Conservation (phyloP, 2,329 filamentous ascomycete species). For the Colletotrichum sp. region DNA sequence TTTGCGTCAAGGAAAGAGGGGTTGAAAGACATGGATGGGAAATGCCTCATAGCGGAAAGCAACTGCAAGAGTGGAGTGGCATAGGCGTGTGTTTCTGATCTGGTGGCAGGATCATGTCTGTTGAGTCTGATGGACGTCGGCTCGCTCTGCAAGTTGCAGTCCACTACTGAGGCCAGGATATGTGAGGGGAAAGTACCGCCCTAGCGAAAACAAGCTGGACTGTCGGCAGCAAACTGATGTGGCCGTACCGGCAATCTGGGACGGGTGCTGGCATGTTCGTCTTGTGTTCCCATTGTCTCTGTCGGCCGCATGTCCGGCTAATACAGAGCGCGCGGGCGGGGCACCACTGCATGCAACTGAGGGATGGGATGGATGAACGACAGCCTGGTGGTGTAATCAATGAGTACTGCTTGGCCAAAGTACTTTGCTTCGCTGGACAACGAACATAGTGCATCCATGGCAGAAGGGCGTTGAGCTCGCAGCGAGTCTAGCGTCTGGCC, state of each 20-base stretch:
- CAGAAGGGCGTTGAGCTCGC: neutral
- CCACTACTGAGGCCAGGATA: neutral
- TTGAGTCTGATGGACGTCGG: neutral
- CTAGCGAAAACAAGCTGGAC: slow-evolving; percentile 5
- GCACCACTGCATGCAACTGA: neutral
- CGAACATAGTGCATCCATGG: neutral
- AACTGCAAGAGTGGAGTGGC: slow-evolving; percentile 9
- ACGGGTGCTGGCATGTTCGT: slow-evolving; percentile 12
- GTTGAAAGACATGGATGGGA: slow-evolving; percentile 18
- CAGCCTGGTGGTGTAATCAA: neutral
- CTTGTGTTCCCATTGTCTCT: slow-evolving; percentile 2
- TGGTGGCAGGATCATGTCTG: slow-evolving; percentile 16
- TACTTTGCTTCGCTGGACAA: neutral
- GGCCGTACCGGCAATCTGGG: slow-evolving; percentile 15
- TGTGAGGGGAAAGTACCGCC: neutral
- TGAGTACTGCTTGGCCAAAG: neutral
- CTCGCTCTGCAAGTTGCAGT: neutral
- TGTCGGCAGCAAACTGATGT: slow-evolving; percentile 1
- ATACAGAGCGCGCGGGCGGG: neutral
- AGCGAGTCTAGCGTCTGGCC: neutral
- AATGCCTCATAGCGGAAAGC: slow-evolving; percentile 20
- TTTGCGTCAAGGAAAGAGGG: slow-evolving; percentile 9
- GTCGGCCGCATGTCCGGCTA: neutral
- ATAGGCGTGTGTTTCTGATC: slow-evolving; percentile 2
- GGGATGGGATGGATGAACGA: neutral